These are phyloP conservation scores for Protea cynaroides DNA, from an alignment of 164 flowering plant genomes.

Conservation along the genomic window DNA sequence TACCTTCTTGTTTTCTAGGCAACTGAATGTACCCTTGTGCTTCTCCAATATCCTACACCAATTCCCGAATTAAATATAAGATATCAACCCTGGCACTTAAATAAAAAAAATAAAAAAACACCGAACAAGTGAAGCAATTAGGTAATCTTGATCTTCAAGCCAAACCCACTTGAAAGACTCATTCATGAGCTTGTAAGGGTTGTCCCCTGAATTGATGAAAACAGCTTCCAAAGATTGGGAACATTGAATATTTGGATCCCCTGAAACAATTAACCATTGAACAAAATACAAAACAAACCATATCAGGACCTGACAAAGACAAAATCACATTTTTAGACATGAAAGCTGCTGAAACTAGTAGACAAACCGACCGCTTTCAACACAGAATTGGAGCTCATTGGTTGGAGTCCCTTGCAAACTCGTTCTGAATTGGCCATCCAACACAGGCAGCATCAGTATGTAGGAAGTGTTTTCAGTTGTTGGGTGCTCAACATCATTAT, in stretches of 20 bases:
- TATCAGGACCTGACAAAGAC: background rate
- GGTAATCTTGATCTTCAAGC: background rate
- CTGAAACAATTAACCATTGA: slow-evolving; percentile 25
- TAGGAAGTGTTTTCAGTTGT: slow-evolving; percentile 31
- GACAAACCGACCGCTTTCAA: slow-evolving; percentile 55
- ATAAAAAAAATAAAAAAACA: background rate
- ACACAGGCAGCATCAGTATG: slow-evolving; percentile 50
- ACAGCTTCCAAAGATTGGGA: slow-evolving; percentile 38
- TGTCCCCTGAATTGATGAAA: slow-evolving; percentile 53
- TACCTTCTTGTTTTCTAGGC: slow-evolving; percentile 54
- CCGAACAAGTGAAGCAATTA: background rate
- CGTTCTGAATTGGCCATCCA: slow-evolving; percentile 60
- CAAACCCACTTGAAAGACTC: slow-evolving; percentile 53
- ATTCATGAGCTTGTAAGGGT: slow-evolving; percentile 60
- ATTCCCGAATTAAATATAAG: slow-evolving; percentile 2
- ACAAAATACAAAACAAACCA: background rate
- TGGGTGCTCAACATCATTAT: slow-evolving; percentile 18
- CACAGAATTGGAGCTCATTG: slow-evolving; percentile 67
- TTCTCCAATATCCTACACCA: slow-evolving; percentile 48
- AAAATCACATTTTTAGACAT: background rate
- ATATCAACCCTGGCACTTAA: background rate
- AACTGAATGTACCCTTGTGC: slow-evolving; percentile 54
- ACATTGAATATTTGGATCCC: slow-evolving; percentile 53
- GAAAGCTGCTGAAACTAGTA: background rate
- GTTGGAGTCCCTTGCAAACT: slow-evolving; percentile 57